phyloP scores from a whole-genome alignment of 73 alveolate species.

The Durusdinium trenchii region DNA sequence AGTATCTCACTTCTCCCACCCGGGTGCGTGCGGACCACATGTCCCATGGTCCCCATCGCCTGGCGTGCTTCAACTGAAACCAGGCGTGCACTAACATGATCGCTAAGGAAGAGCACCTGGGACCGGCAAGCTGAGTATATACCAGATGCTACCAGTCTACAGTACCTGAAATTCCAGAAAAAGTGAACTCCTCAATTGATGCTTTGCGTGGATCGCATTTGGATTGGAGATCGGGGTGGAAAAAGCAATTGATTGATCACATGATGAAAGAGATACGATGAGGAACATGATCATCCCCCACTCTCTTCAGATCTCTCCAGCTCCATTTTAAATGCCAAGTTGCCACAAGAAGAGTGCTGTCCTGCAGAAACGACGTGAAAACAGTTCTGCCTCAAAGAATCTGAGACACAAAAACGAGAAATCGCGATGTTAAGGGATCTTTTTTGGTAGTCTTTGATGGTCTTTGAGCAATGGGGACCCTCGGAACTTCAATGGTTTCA shows the following conservation, averaged over 20 bases:
- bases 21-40: no score
- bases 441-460: no score
- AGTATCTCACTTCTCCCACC: no score
- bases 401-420: no score
- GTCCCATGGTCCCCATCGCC: no score
- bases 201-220: not conserved
- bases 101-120: slow-evolving; percentile 51
- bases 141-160: not conserved
- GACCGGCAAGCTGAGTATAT: not conserved
- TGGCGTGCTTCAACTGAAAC: slow-evolving; percentile 91
- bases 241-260: not conserved
- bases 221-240: not conserved
- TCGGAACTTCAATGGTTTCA: no score
- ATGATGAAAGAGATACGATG: not conserved
- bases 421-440: no score
- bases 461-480: no score
- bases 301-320: not conserved
- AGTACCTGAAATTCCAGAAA: not conserved
- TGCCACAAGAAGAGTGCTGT: slow-evolving; percentile 60
- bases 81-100: slow-evolving; percentile 91
- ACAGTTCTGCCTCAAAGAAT: no score
- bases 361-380: slow-evolving; percentile 44
- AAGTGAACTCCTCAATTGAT: not conserved
- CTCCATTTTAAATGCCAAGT: slow-evolving; percentile 6
- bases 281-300: not conserved